Percentiles rank a stretch among this genome's conserved stretches.
These are phyloP conservation scores for Baudoinia panamericana DNA, from an alignment of 495 filamentous ascomycete genomes.

Conservation along the genomic window DNA sequence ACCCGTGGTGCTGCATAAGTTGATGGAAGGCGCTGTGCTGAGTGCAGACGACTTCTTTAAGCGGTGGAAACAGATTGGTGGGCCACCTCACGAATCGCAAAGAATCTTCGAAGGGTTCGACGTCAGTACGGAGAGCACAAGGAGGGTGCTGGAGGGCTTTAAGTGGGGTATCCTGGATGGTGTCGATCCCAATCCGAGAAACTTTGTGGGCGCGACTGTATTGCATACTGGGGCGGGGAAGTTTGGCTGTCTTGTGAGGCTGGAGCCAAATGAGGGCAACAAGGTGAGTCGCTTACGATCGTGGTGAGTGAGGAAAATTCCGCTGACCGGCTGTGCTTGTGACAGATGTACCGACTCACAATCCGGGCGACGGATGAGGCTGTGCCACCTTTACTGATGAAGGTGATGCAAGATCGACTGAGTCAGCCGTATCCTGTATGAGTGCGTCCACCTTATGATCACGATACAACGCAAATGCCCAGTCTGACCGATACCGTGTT, in stretches of 20 bases:
- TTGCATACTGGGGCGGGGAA: constrained; percentile 79
- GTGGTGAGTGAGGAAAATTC: background rate
- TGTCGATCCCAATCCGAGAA: constrained; percentile 82
- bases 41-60: constrained; percentile 92
- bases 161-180: constrained; percentile 73
- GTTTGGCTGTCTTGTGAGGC: constrained; percentile 79
- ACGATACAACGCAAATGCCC: too few species aligned
- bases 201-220: constrained; percentile 87
- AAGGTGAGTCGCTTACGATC: constrained; percentile 45
- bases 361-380: constrained; percentile 86
- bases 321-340: too few species aligned
- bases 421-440: constrained; percentile 31
- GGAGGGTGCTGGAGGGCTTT: constrained; percentile 60
- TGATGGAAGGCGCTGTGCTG: constrained; percentile 82
- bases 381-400: constrained; percentile 67
- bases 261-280: constrained; percentile 89
- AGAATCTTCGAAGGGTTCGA: constrained; percentile 51
- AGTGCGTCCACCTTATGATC: too few species aligned
- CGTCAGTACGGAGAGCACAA: constrained; percentile 45
- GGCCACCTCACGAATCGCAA: constrained; percentile 72
- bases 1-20: constrained; percentile 81
- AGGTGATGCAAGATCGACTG: constrained; percentile 73
- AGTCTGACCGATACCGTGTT: too few species aligned
- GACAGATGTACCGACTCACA: constrained; percentile 87
- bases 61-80: constrained; percentile 96